phyloP scores from a whole-genome alignment of 768 basidiomycete species.

The Tylopilus subfusipes region DNA sequence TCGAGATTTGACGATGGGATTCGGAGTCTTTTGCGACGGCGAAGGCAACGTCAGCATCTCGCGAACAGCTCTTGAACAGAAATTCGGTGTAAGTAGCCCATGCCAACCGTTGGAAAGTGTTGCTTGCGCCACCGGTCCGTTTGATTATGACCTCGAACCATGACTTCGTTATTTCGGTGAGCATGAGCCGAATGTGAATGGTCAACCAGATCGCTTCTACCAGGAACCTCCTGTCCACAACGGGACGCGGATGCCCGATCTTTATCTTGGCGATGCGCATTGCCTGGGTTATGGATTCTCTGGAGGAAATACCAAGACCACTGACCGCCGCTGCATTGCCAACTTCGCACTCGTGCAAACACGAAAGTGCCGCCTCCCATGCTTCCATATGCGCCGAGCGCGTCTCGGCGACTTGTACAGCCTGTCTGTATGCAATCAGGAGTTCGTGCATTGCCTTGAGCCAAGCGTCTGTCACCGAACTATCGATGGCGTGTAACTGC shows the following conservation, averaged over 20 bases:
- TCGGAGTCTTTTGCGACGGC: too few species aligned
- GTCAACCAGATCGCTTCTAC: slow-evolving; percentile 60
- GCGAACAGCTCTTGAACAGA: too few species aligned
- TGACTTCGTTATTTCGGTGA: too few species aligned
- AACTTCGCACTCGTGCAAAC: slow-evolving; percentile 50
- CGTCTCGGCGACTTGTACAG: slow-evolving; percentile 39
- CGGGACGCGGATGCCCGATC: slow-evolving; percentile 59
- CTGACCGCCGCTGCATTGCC: too few species aligned
- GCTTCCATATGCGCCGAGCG: slow-evolving; percentile 56
- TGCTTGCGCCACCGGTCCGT: too few species aligned
- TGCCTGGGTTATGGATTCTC: slow-evolving; percentile 44
- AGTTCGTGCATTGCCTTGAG: slow-evolving; percentile 34
- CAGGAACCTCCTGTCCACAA: slow-evolving; percentile 54
- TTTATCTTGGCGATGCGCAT: slow-evolving; percentile 48
- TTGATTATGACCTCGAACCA: too few species aligned
- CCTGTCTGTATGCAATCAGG: slow-evolving; percentile 38
- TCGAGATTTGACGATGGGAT: too few species aligned
- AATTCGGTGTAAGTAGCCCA: too few species aligned
- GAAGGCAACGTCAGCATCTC: too few species aligned
- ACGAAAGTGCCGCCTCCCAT: slow-evolving; percentile 58
- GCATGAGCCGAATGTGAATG: too few species aligned
- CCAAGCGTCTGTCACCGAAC: slow-evolving; percentile 41
- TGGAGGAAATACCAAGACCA: slow-evolving; percentile 36
- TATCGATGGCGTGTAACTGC: too few species aligned
- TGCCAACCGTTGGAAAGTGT: too few species aligned